Percentiles rank a stretch among this genome's conserved stretches.
phyloP scores from a whole-genome alignment of 208 protist species.

The Ichthyophonus hoferi region DNA sequence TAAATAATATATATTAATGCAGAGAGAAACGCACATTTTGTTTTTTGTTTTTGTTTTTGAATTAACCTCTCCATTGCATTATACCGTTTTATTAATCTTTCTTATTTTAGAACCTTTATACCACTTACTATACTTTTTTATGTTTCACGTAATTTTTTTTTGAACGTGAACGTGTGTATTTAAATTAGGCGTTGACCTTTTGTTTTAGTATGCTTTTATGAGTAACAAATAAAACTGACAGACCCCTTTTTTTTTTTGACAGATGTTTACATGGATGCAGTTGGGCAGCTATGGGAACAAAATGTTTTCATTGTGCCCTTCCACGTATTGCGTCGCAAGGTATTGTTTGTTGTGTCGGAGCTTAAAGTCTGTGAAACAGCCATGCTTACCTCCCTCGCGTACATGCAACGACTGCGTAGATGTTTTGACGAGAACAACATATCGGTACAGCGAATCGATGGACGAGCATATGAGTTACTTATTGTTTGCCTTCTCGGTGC shows the following conservation, averaged over 20 bases:
- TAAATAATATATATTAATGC: no score
- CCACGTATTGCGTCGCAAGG: background rate
- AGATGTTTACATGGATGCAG: background rate
- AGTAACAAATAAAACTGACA: no score
- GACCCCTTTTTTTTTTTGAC: background rate
- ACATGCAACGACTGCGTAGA: background rate
- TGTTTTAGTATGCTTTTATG: no score
- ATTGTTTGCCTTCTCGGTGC: slow-evolving; percentile 6
- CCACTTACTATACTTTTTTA: no score
- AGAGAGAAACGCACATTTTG: no score
- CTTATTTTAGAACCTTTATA: no score
- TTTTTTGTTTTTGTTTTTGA: no score
- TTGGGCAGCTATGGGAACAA: background rate
- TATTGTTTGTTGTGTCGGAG: background rate
- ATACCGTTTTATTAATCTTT: no score
- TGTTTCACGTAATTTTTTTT: no score
- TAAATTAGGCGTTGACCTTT: no score
- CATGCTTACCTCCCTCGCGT: background rate
- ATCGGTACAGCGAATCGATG: background rate
- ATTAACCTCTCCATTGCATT: no score
- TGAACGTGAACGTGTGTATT: no score
- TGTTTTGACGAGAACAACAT: background rate
- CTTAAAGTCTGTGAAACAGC: background rate
- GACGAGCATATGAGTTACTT: background rate
- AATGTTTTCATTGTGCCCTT: background rate